These are phyloP conservation scores for Carnegiea gigantea DNA, from an alignment of 179 eudicot genomes.

Conservation along the genomic window DNA sequence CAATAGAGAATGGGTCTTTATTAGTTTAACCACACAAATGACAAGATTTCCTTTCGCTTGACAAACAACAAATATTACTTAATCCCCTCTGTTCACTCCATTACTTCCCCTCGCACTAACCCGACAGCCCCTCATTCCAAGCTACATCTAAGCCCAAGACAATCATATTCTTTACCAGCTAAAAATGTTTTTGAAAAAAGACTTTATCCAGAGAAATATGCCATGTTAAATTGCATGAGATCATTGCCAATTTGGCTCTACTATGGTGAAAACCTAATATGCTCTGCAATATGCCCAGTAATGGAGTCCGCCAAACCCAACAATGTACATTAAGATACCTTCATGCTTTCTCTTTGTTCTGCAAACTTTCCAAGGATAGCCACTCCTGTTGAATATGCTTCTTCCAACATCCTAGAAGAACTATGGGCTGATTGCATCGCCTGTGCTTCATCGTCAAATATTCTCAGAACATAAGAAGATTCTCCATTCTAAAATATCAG, in stretches of 20 bases:
- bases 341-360: constrained; percentile 84
- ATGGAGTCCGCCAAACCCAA: background rate
- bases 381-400: constrained; percentile 71
- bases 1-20: background rate
- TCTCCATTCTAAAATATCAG: constrained; percentile 67
- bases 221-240: background rate
- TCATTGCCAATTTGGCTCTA: background rate
- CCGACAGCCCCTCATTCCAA: background rate
- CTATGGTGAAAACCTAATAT: background rate
- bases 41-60: too few species aligned
- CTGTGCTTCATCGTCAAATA: constrained; percentile 88
- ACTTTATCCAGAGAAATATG: background rate
- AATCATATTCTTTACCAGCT: background rate
- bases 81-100: background rate
- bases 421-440: constrained; percentile 84
- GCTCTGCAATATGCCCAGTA: background rate
- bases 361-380: constrained; percentile 81
- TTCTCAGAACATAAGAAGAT: constrained; percentile 77
- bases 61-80: background rate
- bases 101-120: background rate
- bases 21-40: background rate
- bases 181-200: background rate
- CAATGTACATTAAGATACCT: constrained; percentile 45
- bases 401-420: constrained; percentile 84
- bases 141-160: background rate